phyloP scores from a whole-genome alignment of 306 rosid species.

The Cucurbita maxima region DNA sequence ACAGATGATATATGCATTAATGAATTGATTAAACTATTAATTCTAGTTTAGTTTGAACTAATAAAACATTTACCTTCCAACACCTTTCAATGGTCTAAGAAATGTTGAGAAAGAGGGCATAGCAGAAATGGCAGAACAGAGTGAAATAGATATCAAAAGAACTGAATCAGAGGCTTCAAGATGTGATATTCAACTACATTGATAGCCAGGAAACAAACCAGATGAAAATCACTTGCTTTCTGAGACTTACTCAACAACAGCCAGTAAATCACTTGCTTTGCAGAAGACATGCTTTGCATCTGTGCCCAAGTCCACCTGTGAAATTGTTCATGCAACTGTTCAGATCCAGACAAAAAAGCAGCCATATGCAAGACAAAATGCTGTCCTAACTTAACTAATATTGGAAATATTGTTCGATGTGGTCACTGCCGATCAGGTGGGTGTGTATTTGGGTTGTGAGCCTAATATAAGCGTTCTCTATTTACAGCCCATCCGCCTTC shows the following conservation, averaged over 20 bases:
- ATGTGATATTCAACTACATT: neutral
- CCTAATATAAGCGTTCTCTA: neutral
- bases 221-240: neutral
- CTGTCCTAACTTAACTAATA: too few relatives aligned
- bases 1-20: too few relatives aligned
- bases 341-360: neutral
- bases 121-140: neutral
- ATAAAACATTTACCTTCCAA: too few relatives aligned
- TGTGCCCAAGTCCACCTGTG: conserved; percentile 89
- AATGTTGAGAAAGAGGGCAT: neutral
- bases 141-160: neutral
- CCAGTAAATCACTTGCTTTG: conserved; percentile 67
- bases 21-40: too few relatives aligned
- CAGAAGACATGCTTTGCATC: conserved; percentile 73
- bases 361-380: neutral
- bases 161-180: neutral
- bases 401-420: too few relatives aligned
- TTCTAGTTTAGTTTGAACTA: too few relatives aligned
- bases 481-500: neutral
- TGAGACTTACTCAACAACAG: conserved; percentile 50
- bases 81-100: too few relatives aligned
- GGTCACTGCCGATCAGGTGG: neutral
- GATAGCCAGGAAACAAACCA: neutral
- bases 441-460: neutral
- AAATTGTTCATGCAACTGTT: neutral